Evolutionary conservation across 2,329 filamentous ascomycete genomes (phyloP), one percentile per base, ranked within the genome.

Genomic region (Fusarium vanettenii): DNA sequence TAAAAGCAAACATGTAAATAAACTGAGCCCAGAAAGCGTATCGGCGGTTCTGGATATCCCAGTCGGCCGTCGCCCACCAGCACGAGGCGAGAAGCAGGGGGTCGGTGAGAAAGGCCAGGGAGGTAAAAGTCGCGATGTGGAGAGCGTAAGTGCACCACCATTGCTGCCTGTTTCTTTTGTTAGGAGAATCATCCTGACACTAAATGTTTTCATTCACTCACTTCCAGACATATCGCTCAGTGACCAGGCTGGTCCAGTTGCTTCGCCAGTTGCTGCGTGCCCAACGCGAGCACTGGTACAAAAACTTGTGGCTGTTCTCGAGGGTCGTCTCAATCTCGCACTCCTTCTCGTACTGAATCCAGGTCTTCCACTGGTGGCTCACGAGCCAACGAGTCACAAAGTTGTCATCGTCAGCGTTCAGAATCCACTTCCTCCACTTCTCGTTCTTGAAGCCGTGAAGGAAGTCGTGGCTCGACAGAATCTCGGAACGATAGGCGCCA

Each of bases 361-460:
- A 96, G 25, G 95, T 98, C 85, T 97, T 95, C 94, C 95, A 97
- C 76, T 92, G 90, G 85, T 98, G 93, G 74, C 92, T 94, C 77
- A 98, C 95, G 80, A 98, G 89, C 96, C 96, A 98, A 67, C 96
- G 92, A 8, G 96, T 98, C 78, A 98, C 94, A 85, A 98, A 98
- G 85, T 98, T 98, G 87, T 98, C 96, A 83, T 98, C 96, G 83
- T 98, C 96, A 29, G 96, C 95, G 81, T 98, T 98, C 71, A 98
- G 89, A 80, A 95, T 95, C 85, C 93, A 97, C 79, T 93, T 92
- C 59, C 93, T 90, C 94, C 94, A 98, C 77, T 93, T 93, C 85
- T 98, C 96, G 65, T 95, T 95, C 76, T 94, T 95, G 86, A 98
- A 98, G 55, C 92, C 94, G 74, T 95, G 90, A 48, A 95, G 92